Evolutionary conservation across 2,329 filamentous ascomycete species (phyloP).

Genomic region (Bertia moriformis): DNA sequence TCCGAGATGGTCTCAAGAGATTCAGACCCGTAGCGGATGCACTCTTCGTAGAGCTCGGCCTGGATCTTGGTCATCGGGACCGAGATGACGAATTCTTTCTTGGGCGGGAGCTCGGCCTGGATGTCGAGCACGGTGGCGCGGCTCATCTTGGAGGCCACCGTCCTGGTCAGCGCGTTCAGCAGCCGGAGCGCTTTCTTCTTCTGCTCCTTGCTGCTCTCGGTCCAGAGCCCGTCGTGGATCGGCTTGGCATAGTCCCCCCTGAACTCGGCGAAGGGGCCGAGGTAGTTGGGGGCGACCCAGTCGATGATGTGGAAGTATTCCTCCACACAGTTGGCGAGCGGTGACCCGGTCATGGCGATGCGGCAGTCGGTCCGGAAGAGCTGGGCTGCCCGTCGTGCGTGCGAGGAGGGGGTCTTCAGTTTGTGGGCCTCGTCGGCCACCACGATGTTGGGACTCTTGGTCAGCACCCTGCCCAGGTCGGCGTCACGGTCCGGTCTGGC

Average conservation of each 20-base stretch:
- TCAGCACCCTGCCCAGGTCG: constrained; percentile 29
- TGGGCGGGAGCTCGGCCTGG: constrained; percentile 52
- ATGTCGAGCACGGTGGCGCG: constrained; percentile 58
- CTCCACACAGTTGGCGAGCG: constrained; percentile 66
- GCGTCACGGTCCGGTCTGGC: too few relatives aligned
- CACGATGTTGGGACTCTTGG: constrained; percentile 53
- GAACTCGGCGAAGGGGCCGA: constrained; percentile 59
- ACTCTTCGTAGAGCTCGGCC: constrained; percentile 47
- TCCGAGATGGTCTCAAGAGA: constrained; percentile 1
- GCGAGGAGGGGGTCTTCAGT: constrained; percentile 51
- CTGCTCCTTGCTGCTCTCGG: constrained; percentile 41
- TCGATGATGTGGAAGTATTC: constrained; percentile 82
- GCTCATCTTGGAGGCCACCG: constrained; percentile 65
- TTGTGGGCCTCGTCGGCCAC: constrained; percentile 75
- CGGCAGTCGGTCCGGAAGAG: constrained; percentile 53
- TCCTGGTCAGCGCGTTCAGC: constrained; percentile 55
- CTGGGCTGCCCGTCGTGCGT: constrained; percentile 35
- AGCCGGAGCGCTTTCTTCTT: constrained; percentile 47
- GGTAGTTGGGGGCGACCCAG: constrained; percentile 69
- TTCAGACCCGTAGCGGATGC: too few relatives aligned
- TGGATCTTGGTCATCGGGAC: constrained; percentile 58
- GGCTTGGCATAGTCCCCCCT: constrained; percentile 53
- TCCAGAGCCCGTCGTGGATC: constrained; percentile 57
- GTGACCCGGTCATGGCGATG: constrained; percentile 76
- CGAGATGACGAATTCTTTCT: constrained; percentile 69